Evolutionary conservation across 495 filamentous ascomycete genomes (phyloP).

Genomic region (Penicillium pulvis): DNA sequence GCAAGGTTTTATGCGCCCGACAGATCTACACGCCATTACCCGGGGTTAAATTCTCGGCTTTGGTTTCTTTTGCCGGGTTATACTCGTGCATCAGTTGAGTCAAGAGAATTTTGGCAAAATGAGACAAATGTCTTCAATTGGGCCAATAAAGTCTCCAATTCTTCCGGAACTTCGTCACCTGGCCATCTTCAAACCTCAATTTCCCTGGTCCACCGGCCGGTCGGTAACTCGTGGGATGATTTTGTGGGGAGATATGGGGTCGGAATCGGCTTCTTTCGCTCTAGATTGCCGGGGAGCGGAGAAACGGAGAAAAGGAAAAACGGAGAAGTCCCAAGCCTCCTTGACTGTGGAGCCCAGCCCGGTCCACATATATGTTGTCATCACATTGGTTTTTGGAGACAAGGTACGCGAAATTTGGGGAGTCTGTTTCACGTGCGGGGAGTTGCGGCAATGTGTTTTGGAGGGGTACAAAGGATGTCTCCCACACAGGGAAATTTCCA

Average conservation of each 20-base stretch:
- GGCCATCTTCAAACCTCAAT: not conserved
- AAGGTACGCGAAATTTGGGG: not conserved
- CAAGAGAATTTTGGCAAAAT: not conserved
- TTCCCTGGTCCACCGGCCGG: conserved; percentile 1
- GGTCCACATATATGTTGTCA: too few species aligned
- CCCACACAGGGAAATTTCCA: not conserved
- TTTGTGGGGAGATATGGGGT: conserved; percentile 7
- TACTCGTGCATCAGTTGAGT: too few species aligned
- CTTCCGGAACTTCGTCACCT: not conserved
- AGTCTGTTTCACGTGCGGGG: not conserved
- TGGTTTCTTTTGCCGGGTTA: not conserved
- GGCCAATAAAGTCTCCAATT: not conserved
- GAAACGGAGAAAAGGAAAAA: conserved; percentile 28
- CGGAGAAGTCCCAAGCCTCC: not conserved
- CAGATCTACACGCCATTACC: not conserved
- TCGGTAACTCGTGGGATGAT: conserved; percentile 8
- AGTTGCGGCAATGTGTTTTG: too few species aligned
- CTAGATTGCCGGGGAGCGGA: conserved; percentile 7
- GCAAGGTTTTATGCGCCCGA: not conserved
- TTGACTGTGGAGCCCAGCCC: not conserved
- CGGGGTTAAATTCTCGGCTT: too few species aligned
- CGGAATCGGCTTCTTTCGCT: not conserved
- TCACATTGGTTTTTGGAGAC: too few species aligned
- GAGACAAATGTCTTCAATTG: not conserved
- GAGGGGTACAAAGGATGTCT: too few species aligned